Conservation (phyloP, 2,329 filamentous ascomycete genomes). For the Pseudocercospora cruenta region DNA sequence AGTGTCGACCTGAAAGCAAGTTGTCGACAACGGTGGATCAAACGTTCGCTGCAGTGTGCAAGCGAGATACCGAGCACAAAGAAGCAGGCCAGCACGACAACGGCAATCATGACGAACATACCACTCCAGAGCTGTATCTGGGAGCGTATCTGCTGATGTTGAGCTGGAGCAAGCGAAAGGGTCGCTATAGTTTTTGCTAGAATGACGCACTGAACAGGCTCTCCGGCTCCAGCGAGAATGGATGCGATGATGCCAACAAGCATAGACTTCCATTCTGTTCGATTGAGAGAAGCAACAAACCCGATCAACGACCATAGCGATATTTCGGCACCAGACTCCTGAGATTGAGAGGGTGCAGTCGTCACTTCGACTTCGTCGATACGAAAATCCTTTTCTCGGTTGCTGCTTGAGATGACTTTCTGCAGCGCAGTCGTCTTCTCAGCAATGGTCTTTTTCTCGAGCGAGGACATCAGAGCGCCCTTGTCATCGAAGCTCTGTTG, state of each 20-base stretch:
- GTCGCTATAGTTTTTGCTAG: conserved; percentile 83
- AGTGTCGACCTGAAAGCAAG: conserved; percentile 81
- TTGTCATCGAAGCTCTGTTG: not conserved
- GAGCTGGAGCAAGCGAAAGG: conserved; percentile 60
- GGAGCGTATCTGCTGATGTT: conserved; percentile 40
- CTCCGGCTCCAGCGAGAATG: conserved; percentile 75
- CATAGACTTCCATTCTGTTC: conserved; percentile 70
- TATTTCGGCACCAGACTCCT: conserved; percentile 48
- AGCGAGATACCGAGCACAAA: conserved; percentile 70
- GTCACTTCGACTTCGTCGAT: not conserved
- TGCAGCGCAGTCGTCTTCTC: not conserved
- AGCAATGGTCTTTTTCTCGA: not conserved
- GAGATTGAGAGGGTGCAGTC: not conserved
- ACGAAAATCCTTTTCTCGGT: not conserved
- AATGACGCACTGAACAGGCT: conserved; percentile 75
- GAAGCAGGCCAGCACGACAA: conserved; percentile 35
- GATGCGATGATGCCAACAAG: conserved; percentile 72
- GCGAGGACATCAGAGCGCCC: not conserved
- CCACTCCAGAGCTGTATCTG: conserved; percentile 55
- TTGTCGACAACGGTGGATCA: conserved; percentile 80
- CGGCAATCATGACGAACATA: conserved; percentile 58
- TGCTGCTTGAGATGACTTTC: conserved; percentile 4
- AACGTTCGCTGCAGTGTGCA: conserved; percentile 76
- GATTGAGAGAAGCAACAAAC: conserved; percentile 78
- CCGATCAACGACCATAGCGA: conserved; percentile 74